Evolutionary conservation across 106 monocot genomes (phyloP), one percentile per base, ranked within the genome.

Genomic region (Acorus gramineus): DNA sequence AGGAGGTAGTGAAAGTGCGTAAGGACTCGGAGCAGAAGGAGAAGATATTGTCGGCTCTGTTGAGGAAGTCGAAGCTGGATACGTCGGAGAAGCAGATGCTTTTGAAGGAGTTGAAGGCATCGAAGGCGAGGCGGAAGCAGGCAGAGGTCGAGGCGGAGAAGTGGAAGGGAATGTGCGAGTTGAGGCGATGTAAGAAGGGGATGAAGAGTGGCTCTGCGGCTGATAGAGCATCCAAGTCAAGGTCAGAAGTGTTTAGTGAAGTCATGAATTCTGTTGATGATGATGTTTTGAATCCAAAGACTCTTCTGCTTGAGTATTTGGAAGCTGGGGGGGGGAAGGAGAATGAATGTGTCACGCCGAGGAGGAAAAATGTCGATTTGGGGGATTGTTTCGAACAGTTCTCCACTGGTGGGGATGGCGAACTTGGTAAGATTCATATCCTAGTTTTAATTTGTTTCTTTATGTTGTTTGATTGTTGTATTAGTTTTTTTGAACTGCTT

Each of bases 1-100:
- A 28, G 28, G 28, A 28, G 28, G 28, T 0, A 1, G 60, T 9
- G 50, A 76, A 56, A 55, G 59, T 88, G 59, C 68, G 55, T 42
- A 75, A 74, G 56, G 91, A 87, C 54, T 53, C 66, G 0, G 88
- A 87, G 57, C 91, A 88, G 69, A 98, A 98, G 76, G 96, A 86
- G 14, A 91, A 81, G 72, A 81, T 98, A 2, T 64, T 98, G 28
- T 91, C 91, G 0, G 96, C 95, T 8, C 70, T 90, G 85, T 64
- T 91, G 71, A 77, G 90, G 70, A 96, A 90, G 60, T 84, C 88
- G 4, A 88, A 92, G 81, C 50, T 81, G 8, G 91, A 98, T 42
- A 66, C 78, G 0, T 78, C 67, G 0, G 91, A 92, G 69, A 83
- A 78, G 51, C 71, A 79, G 58, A 58, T 70, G 73, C 53, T 91